These are phyloP conservation scores for Letharia lupina DNA, from an alignment of 495 filamentous ascomycete species.

Conservation along the genomic window DNA sequence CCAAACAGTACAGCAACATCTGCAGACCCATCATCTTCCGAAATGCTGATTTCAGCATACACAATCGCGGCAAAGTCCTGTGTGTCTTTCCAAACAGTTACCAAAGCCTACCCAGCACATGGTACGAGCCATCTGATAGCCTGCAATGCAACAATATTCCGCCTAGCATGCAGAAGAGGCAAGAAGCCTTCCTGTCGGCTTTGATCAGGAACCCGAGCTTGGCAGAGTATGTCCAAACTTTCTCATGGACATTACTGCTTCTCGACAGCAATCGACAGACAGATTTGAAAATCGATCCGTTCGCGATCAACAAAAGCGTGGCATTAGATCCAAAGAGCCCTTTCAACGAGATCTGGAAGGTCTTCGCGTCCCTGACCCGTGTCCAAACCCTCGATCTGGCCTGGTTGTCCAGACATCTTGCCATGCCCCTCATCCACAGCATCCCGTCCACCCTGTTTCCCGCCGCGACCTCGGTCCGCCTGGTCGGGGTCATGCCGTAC, in stretches of 20 bases:
- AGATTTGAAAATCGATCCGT: neutral
- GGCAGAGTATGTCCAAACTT: neutral
- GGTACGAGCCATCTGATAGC: neutral
- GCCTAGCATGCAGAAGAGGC: neutral
- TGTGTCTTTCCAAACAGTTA: neutral
- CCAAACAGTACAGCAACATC: neutral
- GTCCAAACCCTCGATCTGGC: conserved; percentile 2
- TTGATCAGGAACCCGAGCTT: neutral
- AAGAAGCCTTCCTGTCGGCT: conserved; percentile 7
- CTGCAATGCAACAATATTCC: conserved; percentile 6
- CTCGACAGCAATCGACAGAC: neutral
- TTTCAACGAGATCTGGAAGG: neutral
- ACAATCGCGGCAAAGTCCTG: neutral
- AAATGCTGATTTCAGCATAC: conserved; percentile 11
- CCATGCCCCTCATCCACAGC: neutral
- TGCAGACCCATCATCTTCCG: conserved; percentile 11
- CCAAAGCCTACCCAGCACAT: neutral
- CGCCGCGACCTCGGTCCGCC: neutral
- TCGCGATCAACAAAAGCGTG: neutral
- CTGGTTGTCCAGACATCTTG: neutral
- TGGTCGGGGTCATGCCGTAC: neutral
- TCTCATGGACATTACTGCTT: conserved; percentile 1
- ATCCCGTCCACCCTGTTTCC: neutral
- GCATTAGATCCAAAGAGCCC: neutral
- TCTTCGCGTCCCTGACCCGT: neutral